A percentile compares a stretch with the other conserved stretches of the same genome.
phyloP scores from a whole-genome alignment of 495 filamentous ascomycete species.

The Pseudevernia furfuracea region DNA sequence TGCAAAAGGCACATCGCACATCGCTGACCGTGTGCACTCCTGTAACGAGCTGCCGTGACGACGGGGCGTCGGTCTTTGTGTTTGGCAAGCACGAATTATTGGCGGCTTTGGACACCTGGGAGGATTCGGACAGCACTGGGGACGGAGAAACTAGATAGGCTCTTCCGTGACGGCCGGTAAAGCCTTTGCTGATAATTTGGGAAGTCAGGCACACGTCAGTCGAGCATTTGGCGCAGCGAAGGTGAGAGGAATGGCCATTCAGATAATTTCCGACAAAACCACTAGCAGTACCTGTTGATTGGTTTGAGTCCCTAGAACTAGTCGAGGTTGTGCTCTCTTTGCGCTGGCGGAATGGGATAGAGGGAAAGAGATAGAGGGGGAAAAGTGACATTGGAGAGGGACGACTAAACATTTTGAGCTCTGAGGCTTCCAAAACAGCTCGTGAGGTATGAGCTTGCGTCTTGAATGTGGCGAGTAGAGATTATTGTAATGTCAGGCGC shows the following conservation, averaged over 20 bases:
- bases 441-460: neutral
- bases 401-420: conserved; percentile 19
- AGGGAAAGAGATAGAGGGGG: conserved; percentile 48
- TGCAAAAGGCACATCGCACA: conserved; percentile 53
- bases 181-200: conserved; percentile 85
- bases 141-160: conserved; percentile 70
- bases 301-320: conserved; percentile 16
- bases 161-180: conserved; percentile 87
- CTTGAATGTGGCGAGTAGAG: neutral
- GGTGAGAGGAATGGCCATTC: conserved; percentile 45
- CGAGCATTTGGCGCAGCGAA: conserved; percentile 68
- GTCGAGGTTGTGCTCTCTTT: conserved; percentile 30
- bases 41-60: conserved; percentile 69
- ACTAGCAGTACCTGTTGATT: conserved; percentile 21
- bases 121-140: conserved; percentile 20
- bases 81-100: conserved; percentile 41
- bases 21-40: conserved; percentile 59
- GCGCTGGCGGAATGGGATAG: conserved; percentile 42
- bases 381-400: conserved; percentile 32
- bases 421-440: neutral
- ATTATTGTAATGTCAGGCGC: neutral
- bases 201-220: conserved; percentile 65
- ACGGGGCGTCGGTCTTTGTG: conserved; percentile 52
- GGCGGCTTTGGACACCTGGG: conserved; percentile 31
- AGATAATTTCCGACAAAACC: conserved; percentile 34